Base-by-base conservation (phyloP, 345 rosid genomes). In the Pugionium cornutum region DNA sequence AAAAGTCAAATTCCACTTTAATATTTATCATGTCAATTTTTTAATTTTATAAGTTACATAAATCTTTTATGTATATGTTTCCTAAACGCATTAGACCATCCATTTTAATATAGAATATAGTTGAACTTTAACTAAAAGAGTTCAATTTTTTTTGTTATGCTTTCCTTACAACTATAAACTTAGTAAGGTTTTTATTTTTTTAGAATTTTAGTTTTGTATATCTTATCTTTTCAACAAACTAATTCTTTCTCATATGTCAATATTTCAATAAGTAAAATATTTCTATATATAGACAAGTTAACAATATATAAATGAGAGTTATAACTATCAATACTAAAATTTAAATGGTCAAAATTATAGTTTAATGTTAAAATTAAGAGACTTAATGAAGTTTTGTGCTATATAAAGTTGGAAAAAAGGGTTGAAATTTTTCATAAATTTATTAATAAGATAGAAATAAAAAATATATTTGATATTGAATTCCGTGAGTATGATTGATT, bases 1-100 rank as follows among this genome's bases (percentile, higher is more conserved):
- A 47, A 72, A 65, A 72, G 76, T 72, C 70, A 72, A 72, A 57
- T 28, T 11, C 33, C 42, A 72, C 2, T 58, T 64, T 65, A 52
- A 51, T 51, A 43, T 32, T 49, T 42, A 45, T 31, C 49, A 62
- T 53, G 59, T 50, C 70, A 56, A 54, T 27, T 33, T 53, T 61
- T 53, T 30, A 61, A 6, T 68, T 48, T 59, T 41, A 35, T 36
- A 62, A 46, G 28, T 29, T 53, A 30, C 43, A 53, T n/a, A n/a
- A n/a, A n/a, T n/a, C n/a, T n/a, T n/a, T n/a, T n/a, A n/a, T n/a
- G n/a, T n/a, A n/a, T n/a, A n/a, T n/a, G n/a, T n/a, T n/a, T n/a
- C n/a, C n/a, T n/a, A n/a, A n/a, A n/a, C n/a, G n/a, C n/a, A 37
- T 2, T 53, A 46, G 18, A 62, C 49, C 45, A 6, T 25, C 9